A percentile compares a stretch with the other conserved stretches of the same genome.
Conservation (phyloP, 2,329 filamentous ascomycete genomes). For the Botrytis sinoallii region DNA sequence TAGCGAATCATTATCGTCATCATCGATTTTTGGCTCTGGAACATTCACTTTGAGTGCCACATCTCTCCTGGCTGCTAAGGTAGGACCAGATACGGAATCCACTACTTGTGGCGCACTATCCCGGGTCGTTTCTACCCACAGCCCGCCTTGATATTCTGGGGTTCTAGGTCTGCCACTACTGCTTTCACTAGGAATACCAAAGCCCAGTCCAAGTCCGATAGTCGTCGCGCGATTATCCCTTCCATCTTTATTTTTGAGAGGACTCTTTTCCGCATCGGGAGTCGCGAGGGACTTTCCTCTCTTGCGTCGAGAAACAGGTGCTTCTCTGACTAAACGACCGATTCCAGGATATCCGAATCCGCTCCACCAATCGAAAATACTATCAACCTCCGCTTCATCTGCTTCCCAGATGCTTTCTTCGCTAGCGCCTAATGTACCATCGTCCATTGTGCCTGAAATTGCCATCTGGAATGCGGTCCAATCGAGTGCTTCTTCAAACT, state of each 20-base stretch:
- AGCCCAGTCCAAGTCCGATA: neutral
- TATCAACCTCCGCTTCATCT: conserved; percentile 28
- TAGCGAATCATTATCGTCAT: conserved; percentile 18
- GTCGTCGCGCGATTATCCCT: neutral
- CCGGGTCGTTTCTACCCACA: neutral
- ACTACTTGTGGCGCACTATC: neutral
- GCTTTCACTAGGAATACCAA: neutral
- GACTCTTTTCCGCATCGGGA: conserved; percentile 2
- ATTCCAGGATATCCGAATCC: conserved; percentile 26
- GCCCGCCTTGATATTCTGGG: neutral
- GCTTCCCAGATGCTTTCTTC: conserved; percentile 23
- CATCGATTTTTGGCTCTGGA: neutral
- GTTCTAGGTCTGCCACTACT: neutral
- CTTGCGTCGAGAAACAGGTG: conserved; percentile 7
- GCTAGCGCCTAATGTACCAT: conserved; percentile 37
- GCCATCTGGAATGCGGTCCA: conserved; percentile 66
- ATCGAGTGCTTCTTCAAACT: conserved; percentile 52
- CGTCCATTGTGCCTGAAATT: conserved; percentile 55
- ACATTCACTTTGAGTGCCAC: conserved; percentile 3
- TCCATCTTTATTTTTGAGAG: neutral
- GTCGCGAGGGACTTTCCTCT: neutral
- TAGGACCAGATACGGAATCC: neutral
- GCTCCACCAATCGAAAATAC: conserved; percentile 30
- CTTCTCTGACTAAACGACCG: conserved; percentile 24
- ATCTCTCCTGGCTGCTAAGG: neutral